Evolutionary conservation across 75 land plant species (phyloP), one percentile per base, ranked within the genome.

Genomic region (Larix kaempferi): DNA sequence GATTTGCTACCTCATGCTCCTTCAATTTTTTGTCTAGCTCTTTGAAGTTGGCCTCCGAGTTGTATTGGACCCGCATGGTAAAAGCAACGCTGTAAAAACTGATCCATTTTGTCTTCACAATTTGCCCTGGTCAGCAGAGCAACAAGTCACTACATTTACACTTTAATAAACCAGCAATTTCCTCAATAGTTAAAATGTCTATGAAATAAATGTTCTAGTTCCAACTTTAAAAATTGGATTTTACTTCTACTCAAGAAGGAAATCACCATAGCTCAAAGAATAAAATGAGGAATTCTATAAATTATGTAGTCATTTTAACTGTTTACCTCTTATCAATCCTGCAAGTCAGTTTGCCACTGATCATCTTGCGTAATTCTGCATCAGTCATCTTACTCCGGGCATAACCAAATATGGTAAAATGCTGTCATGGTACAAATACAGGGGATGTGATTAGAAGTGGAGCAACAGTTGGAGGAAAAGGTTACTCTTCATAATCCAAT

Each of bases 41-140:
- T 13, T 73, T 78, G 78, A 96, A 96, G 56, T 89, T 76, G 6
- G 85, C 92, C 81, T 89, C 83, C 0, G 98, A 96, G 62, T 89
- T 89, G 77, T 94, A 96, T 79, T 92, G 98, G 98, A 5, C 99
- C 99, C 39, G 93, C 75, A 66, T 96, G 95, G 82, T 96, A 96
- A 78, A 96, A 94, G 80, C 98, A 96, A 58, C 92, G 86, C 57
- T 84, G 23, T n/a, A 96, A 84, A 75, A 96, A 96, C 75, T 89
- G 73, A 2, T 94, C 93, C 85, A 92, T 94, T 81, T 96, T 94
- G 55, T 96, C 98, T 67, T 77, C 83, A 73, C 99, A 94, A 59
- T 91, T 96, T 71, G 87, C 93, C 71, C 98, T 96, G 84, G 3
- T 74, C 73, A 69, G 21, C 54, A 10, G 13, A 27, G 27, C 15